Base-by-base conservation (phyloP, 139 green algal genomes). In the Chlorella sp. region DNA sequence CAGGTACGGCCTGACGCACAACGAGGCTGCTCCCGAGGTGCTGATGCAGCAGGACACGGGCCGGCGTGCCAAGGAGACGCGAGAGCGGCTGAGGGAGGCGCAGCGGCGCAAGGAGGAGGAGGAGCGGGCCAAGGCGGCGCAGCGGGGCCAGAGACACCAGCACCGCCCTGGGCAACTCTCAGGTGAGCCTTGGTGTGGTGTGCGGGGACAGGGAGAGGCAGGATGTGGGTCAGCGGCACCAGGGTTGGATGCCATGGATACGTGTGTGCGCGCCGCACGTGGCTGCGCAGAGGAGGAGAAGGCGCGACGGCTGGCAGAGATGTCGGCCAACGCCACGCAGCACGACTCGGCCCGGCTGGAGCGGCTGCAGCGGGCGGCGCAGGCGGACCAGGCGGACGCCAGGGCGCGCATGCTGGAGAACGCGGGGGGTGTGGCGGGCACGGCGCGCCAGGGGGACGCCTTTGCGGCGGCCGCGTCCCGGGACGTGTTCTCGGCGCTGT, bases 281-380 rank as follows among this genome's bases (percentile, higher is more conserved):
- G n/a, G n/a, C n/a, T n/a, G n/a, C 30, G 72, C 78, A 84, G 92
- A 91, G 59, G 90, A 94, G 78, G 91, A 98, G 83, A 84, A 75
- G 74, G 73, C 75, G 23, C 31, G 42, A 51, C 75, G 81, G 55
- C 82, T 97, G 59, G 88, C 88, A 23, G 91, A 96, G 81, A 97
- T 97, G 93, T 80, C 80, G 74, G 76, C 72, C 50, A 88, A 96
- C 68, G 93, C 93, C 1, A 63, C 82, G 27, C 72, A 84, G 71
- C 89, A 96, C 69, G 88, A 97, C 24, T 64, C 80, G 70, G 62
- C 83, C 42, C 82, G 92, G 14, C 30, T 33, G 74, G 31, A 75
- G 55, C 82, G 89, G 14, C 71, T 95, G 49, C 59, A 74, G 32
- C 66, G 32, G 23, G 81, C 77, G 3, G 79, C 69, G 14, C 79